These are phyloP conservation scores for Solanum chiquidenum DNA, from an alignment of 257 asterid genomes.

Conservation along the genomic window DNA sequence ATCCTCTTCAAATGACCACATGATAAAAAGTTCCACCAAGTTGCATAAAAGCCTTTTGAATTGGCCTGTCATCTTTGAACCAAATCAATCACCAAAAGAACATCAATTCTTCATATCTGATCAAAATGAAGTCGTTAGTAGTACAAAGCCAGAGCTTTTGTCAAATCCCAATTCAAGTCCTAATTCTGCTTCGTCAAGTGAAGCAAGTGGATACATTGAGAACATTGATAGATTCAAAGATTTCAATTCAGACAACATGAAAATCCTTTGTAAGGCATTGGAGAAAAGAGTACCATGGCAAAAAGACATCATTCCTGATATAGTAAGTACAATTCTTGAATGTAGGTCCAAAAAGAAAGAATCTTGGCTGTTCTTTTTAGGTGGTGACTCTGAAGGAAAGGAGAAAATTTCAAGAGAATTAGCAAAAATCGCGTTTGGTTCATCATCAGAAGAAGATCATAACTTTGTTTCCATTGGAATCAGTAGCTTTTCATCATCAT, in stretches of 20 bases:
- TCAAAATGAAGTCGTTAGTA: slow-evolving; percentile 10
- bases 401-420: slow-evolving; percentile 60
- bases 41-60: slow-evolving; percentile 25
- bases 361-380: slow-evolving; percentile 60
- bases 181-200: slow-evolving; percentile 93
- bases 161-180: slow-evolving; percentile 95
- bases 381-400: slow-evolving; percentile 51
- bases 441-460: slow-evolving; percentile 12
- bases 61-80: slow-evolving; percentile 41
- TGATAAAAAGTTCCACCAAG: slow-evolving; percentile 14
- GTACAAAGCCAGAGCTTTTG: slow-evolving; percentile 50
- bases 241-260: slow-evolving; percentile 26
- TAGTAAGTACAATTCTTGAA: slow-evolving; percentile 38
- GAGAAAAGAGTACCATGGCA: slow-evolving; percentile 63
- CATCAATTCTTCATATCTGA: slow-evolving; percentile 24
- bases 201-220: slow-evolving; percentile 51
- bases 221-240: slow-evolving; percentile 21
- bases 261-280: slow-evolving; percentile 36
- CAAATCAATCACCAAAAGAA: slow-evolving; percentile 19
- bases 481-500: slow-evolving; percentile 31
- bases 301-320: slow-evolving; percentile 32
- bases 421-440: slow-evolving; percentile 47
- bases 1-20: slow-evolving; percentile 52
- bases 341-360: slow-evolving; percentile 48
- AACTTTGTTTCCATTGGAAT: slow-evolving; percentile 27